Conservation (phyloP, 1,139 yeast species). For the Kurtzmaniella quercitrusa region DNA sequence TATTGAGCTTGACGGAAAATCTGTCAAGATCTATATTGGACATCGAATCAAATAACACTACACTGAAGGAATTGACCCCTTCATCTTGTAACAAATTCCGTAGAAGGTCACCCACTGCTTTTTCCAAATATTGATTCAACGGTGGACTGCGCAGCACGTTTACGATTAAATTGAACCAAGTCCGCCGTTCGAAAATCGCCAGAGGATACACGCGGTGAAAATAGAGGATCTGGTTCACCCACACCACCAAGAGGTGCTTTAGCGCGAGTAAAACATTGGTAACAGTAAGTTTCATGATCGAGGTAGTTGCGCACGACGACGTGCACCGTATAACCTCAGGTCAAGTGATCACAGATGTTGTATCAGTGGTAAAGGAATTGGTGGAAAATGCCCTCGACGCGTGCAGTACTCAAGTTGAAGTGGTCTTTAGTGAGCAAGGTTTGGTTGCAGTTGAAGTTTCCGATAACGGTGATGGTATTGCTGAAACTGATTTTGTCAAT, state of each 20-base stretch:
- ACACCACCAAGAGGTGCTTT: slow-evolving; percentile 37
- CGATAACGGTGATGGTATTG: slow-evolving; percentile 81
- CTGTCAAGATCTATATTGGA: slow-evolving; percentile 17
- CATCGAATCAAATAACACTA: slow-evolving; percentile 22
- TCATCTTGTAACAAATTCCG: slow-evolving; percentile 12
- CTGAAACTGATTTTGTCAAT: slow-evolving; percentile 49
- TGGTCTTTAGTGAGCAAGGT: slow-evolving; percentile 68
- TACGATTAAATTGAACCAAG: slow-evolving; percentile 38
- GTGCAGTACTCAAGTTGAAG: slow-evolving; percentile 58
- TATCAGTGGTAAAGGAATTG: slow-evolving; percentile 77
- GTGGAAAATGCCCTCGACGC: slow-evolving; percentile 89
- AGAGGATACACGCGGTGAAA: slow-evolving; percentile 41
- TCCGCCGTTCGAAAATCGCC: slow-evolving; percentile 32
- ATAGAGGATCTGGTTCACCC: slow-evolving; percentile 46
- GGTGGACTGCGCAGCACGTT: slow-evolving; percentile 41
- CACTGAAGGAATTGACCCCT: slow-evolving; percentile 19
- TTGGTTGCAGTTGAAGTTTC: slow-evolving; percentile 62
- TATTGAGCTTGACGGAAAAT: slow-evolving; percentile 29
- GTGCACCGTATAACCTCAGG: slow-evolving; percentile 83
- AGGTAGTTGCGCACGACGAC: slow-evolving; percentile 40
- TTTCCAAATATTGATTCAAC: slow-evolving; percentile 33
- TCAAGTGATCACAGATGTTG: slow-evolving; percentile 80
- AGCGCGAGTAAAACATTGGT: slow-evolving; percentile 27
- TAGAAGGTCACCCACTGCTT: slow-evolving; percentile 23
- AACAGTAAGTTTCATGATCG: slow-evolving; percentile 17